These are phyloP conservation scores for Podospora sp. DNA, from an alignment of 495 filamentous ascomycete species.

Conservation along the genomic window DNA sequence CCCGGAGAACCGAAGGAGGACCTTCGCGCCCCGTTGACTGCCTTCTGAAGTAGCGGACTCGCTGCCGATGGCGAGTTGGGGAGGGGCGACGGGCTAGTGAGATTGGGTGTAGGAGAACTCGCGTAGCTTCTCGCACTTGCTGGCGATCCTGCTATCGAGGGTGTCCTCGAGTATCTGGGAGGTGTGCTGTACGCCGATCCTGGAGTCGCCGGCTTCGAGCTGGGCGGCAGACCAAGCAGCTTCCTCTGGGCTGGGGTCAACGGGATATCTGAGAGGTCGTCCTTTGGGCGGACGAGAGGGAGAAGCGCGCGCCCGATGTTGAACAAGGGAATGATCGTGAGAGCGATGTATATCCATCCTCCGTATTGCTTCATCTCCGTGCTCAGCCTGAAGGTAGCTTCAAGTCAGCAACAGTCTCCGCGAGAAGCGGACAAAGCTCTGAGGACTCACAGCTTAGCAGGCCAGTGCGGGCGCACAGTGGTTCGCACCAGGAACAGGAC, in stretches of 20 bases:
- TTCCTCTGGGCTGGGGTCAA: conserved; percentile 86
- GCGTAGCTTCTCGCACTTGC: conserved; percentile 56
- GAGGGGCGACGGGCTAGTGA: conserved; percentile 42
- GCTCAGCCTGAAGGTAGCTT: conserved; percentile 13
- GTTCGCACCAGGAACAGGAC: conserved; percentile 41
- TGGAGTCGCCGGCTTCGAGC: conserved; percentile 60
- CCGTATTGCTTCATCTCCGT: conserved; percentile 32
- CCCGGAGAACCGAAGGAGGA: conserved; percentile 66
- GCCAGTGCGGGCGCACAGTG: conserved; percentile 29
- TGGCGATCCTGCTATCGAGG: conserved; percentile 55
- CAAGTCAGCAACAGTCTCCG: neutral
- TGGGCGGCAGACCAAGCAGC: conserved; percentile 79
- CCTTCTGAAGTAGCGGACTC: conserved; percentile 74
- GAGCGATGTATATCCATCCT: conserved; percentile 36
- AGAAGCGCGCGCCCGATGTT: conserved; percentile 55
- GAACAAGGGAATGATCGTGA: conserved; percentile 67
- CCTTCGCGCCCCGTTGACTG: conserved; percentile 59
- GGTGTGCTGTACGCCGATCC: conserved; percentile 74
- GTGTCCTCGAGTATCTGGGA: conserved; percentile 80
- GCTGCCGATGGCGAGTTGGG: conserved; percentile 31
- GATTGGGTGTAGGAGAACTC: conserved; percentile 52
- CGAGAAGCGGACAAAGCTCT: neutral
- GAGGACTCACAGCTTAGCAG: conserved; percentile 29
- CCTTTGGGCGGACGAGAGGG: conserved; percentile 69
- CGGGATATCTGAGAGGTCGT: conserved; percentile 85